Base-by-base conservation (phyloP, 805 yeast species). In the Lipomyces starkeyi region DNA sequence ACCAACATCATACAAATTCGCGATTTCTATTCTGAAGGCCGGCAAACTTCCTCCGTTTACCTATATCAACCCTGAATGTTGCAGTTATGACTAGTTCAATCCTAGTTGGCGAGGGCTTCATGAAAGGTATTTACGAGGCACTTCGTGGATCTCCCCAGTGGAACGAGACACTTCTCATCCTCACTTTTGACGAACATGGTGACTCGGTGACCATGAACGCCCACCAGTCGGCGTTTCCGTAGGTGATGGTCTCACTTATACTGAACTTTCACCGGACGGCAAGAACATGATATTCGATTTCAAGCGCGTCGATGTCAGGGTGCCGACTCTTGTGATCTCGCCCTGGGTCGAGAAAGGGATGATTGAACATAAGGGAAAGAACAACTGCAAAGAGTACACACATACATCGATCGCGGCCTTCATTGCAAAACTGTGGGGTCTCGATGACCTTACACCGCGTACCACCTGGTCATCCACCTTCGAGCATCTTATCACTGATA, bases 101-200 rank as follows among this genome's bases (percentile, higher is more conserved):
- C 62, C 62, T 37, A n/a, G n/a, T n/a, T n/a, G 62, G 62, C 7
- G 62, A 32, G 27, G n/a, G 17, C 3, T 59, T 59, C n/a, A 59
- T 59, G 17, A 59, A 59, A 17, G 20, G 35, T 37, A 27, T 59
- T n/a, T 59, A 59, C 37, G 62, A 59, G 35, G 62, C 62, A 1
- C 54, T 59, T n/a, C 62, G 62, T n/a, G 25, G 35, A 22, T 59
- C 62, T 58, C 54, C 54, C 22, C 59, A 59, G 37, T 59, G 62
- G 62, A 17, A 59, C 14, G 59, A 34, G 25, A 59, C 62, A 7
- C 62, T 59, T 1, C 53, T 20, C 32, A 59, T 59, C 35, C 59
- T 59, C 17, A 59, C 54, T 9, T 59, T 59, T 37, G 62, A 59
- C 20, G 62, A 59, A 11, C 62, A 59, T 17, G 62, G 62, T 25